phyloP scores from a whole-genome alignment of 1,284 basidiomycete genomes.

The Mycena citricolor region DNA sequence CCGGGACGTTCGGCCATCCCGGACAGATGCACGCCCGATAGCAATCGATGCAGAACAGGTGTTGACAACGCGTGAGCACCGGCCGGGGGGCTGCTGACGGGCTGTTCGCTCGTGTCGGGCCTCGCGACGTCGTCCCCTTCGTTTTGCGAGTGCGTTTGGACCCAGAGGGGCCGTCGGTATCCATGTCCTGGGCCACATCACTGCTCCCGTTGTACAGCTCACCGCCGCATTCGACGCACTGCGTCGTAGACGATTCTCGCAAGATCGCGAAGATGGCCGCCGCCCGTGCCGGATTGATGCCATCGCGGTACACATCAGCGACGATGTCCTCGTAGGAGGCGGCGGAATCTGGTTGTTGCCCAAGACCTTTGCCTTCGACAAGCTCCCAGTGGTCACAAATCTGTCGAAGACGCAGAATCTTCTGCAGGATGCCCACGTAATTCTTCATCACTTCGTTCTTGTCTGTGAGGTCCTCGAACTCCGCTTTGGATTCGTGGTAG shows the following conservation, averaged over 20 bases:
- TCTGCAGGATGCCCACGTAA: constrained; percentile 96
- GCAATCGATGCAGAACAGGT: constrained; percentile 85
- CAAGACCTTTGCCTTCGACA: constrained; percentile 71
- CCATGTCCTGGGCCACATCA: constrained; percentile 49
- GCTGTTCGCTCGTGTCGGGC: constrained; percentile 67
- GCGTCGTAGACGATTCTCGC: constrained; percentile 82
- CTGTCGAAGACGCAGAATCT: constrained; percentile 91
- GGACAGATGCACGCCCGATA: constrained; percentile 77
- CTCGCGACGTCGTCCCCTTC: constrained; percentile 56
- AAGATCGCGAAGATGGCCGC: constrained; percentile 78
- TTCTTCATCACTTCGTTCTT: constrained; percentile 96
- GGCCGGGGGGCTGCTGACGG: constrained; percentile 57
- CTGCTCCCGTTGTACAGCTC: constrained; percentile 61
- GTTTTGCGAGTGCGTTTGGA: constrained; percentile 64
- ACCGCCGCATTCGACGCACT: constrained; percentile 83
- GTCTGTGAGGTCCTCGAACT: constrained; percentile 84
- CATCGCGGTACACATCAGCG: constrained; percentile 74
- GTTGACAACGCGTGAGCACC: constrained; percentile 89
- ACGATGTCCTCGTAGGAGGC: constrained; percentile 73
- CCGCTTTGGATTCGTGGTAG: constrained; percentile 85
- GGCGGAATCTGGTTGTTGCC: constrained; percentile 38
- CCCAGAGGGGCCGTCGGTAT: constrained; percentile 48
- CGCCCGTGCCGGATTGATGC: constrained; percentile 77
- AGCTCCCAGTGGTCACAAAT: constrained; percentile 97
- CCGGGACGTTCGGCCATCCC: constrained; percentile 71